Percentiles rank a stretch among this genome's conserved stretches.
Conservation (phyloP, 2,329 filamentous ascomycete genomes). For the Aspergillus brasiliensis region DNA sequence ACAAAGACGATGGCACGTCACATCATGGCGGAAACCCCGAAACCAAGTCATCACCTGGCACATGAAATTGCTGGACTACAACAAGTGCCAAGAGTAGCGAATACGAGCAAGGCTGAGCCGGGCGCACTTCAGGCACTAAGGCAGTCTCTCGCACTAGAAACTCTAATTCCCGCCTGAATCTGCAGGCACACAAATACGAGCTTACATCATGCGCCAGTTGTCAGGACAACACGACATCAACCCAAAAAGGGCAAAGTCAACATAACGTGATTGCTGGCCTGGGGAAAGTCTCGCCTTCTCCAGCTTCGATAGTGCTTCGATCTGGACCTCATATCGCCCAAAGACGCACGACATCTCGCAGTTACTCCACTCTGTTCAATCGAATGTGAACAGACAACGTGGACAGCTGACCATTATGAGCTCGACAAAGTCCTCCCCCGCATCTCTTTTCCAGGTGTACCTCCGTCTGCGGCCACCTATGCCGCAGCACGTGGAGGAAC, state of each 20-base stretch:
- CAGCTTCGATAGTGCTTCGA: slow-evolving; percentile 2
- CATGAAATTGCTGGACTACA: no score
- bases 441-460: slow-evolving; percentile 85
- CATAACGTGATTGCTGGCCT: slow-evolving; percentile 13
- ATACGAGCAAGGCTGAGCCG: slow-evolving; percentile 20
- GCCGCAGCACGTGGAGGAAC: slow-evolving; percentile 41
- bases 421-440: slow-evolving; percentile 50
- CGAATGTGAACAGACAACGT: not conserved
- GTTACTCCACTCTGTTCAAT: slow-evolving; percentile 2
- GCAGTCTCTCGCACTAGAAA: not conserved
- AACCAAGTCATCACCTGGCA: no score
- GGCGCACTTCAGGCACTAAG: not conserved
- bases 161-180: no score
- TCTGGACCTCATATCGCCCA: not conserved
- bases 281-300: slow-evolving; percentile 5
- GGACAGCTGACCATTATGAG: slow-evolving; percentile 37
- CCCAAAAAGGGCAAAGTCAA: slow-evolving; percentile 12
- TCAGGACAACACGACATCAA: slow-evolving; percentile 19
- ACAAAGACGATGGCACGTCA: no score
- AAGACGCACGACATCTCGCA: not conserved
- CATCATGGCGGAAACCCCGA: not conserved
- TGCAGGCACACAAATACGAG: not conserved
- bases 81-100: slow-evolving; percentile 7
- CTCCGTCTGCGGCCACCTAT: slow-evolving; percentile 75
- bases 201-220: not conserved